Conservation (phyloP, 2,329 filamentous ascomycete genomes). For the Fusarium succisae region DNA sequence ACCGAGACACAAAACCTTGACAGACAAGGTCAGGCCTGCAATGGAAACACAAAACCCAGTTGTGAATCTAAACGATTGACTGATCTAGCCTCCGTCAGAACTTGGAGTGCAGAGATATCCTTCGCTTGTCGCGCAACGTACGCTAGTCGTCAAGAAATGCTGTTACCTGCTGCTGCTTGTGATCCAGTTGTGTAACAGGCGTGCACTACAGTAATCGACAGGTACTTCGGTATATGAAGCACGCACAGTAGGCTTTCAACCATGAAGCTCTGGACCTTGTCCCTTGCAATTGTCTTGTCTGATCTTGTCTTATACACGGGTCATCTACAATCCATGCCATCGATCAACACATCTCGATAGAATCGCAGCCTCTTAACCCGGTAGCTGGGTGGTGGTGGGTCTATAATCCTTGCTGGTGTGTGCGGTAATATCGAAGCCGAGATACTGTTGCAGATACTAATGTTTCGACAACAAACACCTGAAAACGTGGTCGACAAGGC, state of each 20-base stretch:
- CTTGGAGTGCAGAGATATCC: constrained; percentile 1
- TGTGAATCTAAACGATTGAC: background rate
- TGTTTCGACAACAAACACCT: constrained; percentile 30
- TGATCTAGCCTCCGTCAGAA: background rate
- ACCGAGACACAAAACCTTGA: constrained; percentile 22
- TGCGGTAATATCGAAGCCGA: background rate
- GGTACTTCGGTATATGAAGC: background rate
- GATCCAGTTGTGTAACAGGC: constrained; percentile 27
- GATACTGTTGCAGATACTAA: constrained; percentile 5
- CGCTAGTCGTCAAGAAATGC: constrained; percentile 33
- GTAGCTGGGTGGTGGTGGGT: constrained; percentile 14
- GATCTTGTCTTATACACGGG: background rate
- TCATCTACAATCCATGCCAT: constrained; percentile 14
- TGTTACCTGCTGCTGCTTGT: constrained; percentile 11
- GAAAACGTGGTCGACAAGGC: constrained; percentile 26
- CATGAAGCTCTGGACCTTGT: background rate
- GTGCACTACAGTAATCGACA: background rate
- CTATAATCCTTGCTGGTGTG: constrained; percentile 4
- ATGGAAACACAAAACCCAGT: constrained; percentile 10
- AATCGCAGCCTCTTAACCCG: constrained; percentile 2
- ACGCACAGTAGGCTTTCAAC: background rate
- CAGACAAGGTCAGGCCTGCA: constrained; percentile 33
- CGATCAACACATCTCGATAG: background rate
- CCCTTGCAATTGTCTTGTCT: constrained; percentile 15
- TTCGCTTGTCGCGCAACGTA: constrained; percentile 32